These are phyloP conservation scores for Solanum chacoense DNA, from an alignment of 305 asterid genomes.

Conservation along the genomic window DNA sequence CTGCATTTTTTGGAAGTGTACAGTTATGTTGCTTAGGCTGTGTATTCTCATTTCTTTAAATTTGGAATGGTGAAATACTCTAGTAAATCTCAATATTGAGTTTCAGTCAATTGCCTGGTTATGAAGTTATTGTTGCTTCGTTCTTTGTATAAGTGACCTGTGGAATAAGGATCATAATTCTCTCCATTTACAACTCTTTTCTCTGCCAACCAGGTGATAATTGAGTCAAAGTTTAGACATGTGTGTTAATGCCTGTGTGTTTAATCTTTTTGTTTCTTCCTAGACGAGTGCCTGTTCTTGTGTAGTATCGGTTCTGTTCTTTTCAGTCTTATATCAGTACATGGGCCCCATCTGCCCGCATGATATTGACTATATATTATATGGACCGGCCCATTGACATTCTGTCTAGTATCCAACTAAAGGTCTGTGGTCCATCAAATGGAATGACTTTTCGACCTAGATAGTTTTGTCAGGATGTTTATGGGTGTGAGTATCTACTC, in stretches of 20 bases:
- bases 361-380: background rate
- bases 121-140: background rate
- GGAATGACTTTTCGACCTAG: background rate
- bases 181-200: background rate
- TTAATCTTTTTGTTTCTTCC: background rate
- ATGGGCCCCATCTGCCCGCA: background rate
- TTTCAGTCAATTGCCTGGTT: background rate
- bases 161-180: background rate
- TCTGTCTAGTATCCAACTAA: background rate
- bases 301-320: background rate
- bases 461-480: background rate
- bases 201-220: background rate
- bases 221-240: background rate
- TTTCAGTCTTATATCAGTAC: background rate
- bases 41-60: background rate
- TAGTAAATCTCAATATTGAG: background rate
- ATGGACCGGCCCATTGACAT: background rate
- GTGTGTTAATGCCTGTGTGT: background rate
- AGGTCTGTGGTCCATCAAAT: background rate
- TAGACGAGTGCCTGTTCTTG: background rate
- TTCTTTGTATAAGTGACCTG: background rate
- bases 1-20: background rate
- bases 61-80: background rate
- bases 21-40: background rate
- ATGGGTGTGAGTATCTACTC: background rate